Base-by-base conservation (phyloP, 139 green algal genomes). In the Volvox africanus region DNA sequence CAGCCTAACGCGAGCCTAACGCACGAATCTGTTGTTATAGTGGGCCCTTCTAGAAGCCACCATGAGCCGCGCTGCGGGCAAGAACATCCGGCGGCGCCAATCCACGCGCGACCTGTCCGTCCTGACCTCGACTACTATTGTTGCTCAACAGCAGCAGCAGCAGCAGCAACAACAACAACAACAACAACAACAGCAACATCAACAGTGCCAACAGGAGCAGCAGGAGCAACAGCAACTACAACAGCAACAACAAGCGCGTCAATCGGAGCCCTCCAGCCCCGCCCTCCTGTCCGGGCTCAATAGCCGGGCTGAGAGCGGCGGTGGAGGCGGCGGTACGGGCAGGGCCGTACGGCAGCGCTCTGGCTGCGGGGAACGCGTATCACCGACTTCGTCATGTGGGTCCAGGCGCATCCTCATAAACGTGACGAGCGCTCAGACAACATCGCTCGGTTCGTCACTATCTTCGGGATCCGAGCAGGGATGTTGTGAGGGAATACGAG, bases 11-110 rank as follows among this genome's bases (percentile, higher is more conserved):
- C n/a, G n/a, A n/a, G n/a, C n/a, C n/a, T n/a, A n/a, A n/a, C n/a
- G n/a, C n/a, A n/a, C n/a, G n/a, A n/a, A n/a, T n/a, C n/a, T n/a
- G n/a, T n/a, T n/a, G n/a, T n/a, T n/a, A n/a, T n/a, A n/a, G n/a
- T n/a, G n/a, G n/a, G 75, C 75, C 30, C 75, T 81, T 18, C 30
- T 81, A 13, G 75, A 19, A 35, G 75, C 75, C 32, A 81, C 75
- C 32, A 81, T 81, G 75, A 55, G 61, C 33, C 75, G 75, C 12
- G 75, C 75, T 26, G 33, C 75, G 75, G 75, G 75, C 75, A 81
- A 81, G 75, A 81, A 81, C 30, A 35, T 81, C 13, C 32, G 75
- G 12, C 75, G 75, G 75, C 75, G 75, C 33, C 75, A 81, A 24
- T 81, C 75, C 75, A 24, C 75, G 75, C 75, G 75, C 12, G 75